phyloP scores from a whole-genome alignment of 2,329 filamentous ascomycete species.

The Tolypocladium endophyticum region DNA sequence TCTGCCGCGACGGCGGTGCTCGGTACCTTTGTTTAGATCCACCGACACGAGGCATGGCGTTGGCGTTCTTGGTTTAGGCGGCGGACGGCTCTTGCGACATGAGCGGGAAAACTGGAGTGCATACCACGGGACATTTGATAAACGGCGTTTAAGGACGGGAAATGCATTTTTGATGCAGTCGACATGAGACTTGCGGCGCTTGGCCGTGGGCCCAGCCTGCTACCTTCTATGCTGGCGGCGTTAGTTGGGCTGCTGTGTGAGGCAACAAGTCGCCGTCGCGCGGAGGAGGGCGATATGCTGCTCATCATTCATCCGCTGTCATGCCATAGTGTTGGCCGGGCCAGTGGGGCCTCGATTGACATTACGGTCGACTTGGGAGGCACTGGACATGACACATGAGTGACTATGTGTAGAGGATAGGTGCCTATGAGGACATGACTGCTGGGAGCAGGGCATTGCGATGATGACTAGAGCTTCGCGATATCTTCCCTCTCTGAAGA shows the following conservation, averaged over 20 bases:
- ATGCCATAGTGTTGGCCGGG: not conserved
- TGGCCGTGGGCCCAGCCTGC: not conserved
- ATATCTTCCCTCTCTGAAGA: not conserved
- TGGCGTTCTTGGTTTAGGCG: slow-evolving; percentile 15
- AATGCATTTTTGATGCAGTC: not conserved
- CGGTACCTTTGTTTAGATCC: not conserved
- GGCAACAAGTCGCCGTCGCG: not conserved
- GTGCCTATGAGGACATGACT: not conserved
- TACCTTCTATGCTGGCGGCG: too few relatives aligned
- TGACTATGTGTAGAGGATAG: not conserved
- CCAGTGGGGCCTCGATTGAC: not conserved
- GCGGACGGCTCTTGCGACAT: not conserved
- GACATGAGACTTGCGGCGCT: not conserved
- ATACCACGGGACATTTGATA: not conserved
- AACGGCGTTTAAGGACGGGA: not conserved
- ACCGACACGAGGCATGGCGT: slow-evolving; percentile 13
- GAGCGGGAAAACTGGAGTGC: not conserved
- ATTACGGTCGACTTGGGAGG: not conserved
- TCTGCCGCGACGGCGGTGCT: not conserved
- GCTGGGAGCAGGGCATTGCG: not conserved
- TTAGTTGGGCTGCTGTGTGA: not conserved
- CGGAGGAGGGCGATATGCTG: not conserved
- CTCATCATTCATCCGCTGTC: too few relatives aligned
- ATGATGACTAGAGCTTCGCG: not conserved
- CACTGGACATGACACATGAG: not conserved